Percentiles rank a stretch among this genome's conserved stretches.
Evolutionary conservation across 768 basidiomycete genomes (phyloP).

Genomic region (Tricholoma sp.): DNA sequence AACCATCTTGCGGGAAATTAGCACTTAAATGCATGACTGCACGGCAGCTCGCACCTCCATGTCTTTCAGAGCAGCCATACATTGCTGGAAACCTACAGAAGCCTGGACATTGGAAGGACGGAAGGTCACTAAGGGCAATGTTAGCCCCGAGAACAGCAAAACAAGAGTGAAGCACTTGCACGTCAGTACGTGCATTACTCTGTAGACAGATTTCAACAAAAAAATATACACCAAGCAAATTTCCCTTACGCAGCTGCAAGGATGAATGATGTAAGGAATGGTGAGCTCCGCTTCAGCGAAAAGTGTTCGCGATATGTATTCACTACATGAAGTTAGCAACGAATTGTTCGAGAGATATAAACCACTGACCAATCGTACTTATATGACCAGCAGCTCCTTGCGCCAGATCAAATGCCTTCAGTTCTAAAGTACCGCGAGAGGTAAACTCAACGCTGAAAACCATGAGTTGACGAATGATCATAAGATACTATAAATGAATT

Average conservation of each 20-base stretch:
- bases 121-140: slow-evolving; percentile 48
- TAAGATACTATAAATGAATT: slow-evolving; percentile 9
- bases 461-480: slow-evolving; percentile 2
- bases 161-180: slow-evolving; percentile 34
- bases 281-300: slow-evolving; percentile 52
- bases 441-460: slow-evolving; percentile 36
- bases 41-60: slow-evolving; percentile 49
- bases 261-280: slow-evolving; percentile 66
- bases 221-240: slow-evolving; percentile 3
- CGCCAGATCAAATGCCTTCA: slow-evolving; percentile 71
- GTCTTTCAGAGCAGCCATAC: slow-evolving; percentile 56
- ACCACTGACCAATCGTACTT: slow-evolving; percentile 53
- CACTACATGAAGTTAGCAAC: slow-evolving; percentile 31
- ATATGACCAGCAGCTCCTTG: slow-evolving; percentile 71
- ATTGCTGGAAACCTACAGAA: slow-evolving; percentile 58
- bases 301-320: slow-evolving; percentile 57
- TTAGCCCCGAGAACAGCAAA: slow-evolving; percentile 9
- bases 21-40: slow-evolving; percentile 1
- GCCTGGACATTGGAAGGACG: slow-evolving; percentile 71
- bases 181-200: slow-evolving; percentile 78
- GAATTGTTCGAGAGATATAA: background rate
- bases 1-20: slow-evolving; percentile 37
- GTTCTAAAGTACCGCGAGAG: slow-evolving; percentile 44
- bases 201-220: slow-evolving; percentile 21
- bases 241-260: slow-evolving; percentile 63